phyloP scores from a whole-genome alignment of 345 rosid genomes.

The Eucalyptus lansdowneana region DNA sequence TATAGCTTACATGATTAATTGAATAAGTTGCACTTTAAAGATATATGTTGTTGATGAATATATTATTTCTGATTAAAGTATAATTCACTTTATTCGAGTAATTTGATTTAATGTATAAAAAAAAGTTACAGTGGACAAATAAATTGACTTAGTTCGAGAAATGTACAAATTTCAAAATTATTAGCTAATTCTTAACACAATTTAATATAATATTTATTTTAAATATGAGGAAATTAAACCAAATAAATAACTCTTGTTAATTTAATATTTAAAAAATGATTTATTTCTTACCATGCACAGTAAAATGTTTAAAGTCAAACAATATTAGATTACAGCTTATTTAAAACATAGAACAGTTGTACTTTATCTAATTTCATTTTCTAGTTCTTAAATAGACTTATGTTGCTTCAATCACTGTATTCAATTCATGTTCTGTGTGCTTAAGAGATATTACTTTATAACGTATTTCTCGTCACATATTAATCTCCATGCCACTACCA shows the following conservation, averaged over 20 bases:
- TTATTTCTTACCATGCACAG: neutral
- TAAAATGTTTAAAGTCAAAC: neutral
- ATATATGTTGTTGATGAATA: neutral
- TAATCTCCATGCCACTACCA: neutral
- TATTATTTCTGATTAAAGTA: neutral
- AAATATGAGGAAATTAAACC: neutral
- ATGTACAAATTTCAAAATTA: neutral
- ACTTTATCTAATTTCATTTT: neutral
- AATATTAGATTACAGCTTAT: neutral
- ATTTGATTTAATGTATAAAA: neutral
- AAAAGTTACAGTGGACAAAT: neutral
- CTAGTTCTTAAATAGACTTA: neutral
- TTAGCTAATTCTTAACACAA: neutral
- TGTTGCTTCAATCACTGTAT: neutral
- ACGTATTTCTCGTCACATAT: neutral
- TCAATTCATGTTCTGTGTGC: neutral
- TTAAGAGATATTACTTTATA: neutral
- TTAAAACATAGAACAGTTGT: neutral
- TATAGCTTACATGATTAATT: accelerated
- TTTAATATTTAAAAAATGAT: neutral
- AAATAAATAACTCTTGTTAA: neutral
- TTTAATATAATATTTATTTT: neutral
- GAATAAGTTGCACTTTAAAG: neutral
- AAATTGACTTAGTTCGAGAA: neutral
- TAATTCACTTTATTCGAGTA: neutral